These are phyloP conservation scores for Chondrostereum purpureum DNA, from an alignment of 1,284 basidiomycete genomes.

Conservation along the genomic window DNA sequence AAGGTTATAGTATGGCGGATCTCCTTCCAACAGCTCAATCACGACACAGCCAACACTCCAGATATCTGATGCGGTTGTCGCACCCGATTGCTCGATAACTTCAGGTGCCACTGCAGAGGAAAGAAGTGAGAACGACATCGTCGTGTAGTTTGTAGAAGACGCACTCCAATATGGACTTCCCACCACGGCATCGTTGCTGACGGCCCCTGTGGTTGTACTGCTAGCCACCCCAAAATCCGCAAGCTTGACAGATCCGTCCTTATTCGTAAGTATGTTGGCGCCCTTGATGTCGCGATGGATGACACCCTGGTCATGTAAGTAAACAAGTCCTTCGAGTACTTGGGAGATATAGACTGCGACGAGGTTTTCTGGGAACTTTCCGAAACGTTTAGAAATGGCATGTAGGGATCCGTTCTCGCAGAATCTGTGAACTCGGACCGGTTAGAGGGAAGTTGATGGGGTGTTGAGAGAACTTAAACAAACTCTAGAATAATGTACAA, in stretches of 20 bases:
- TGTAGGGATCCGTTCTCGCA: constrained; percentile 98
- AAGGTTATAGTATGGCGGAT: constrained; percentile 91
- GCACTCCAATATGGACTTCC: constrained; percentile 97
- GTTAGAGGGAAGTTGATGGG: constrained; percentile 6
- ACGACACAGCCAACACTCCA: constrained; percentile 98
- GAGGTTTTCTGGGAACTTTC: constrained; percentile 91
- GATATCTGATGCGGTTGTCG: constrained; percentile 94
- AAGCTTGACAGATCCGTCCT: constrained; percentile 93
- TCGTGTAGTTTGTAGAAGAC: constrained; percentile 22
- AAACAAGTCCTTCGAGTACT: constrained; percentile 86
- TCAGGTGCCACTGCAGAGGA: constrained; percentile 81
- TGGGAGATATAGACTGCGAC: constrained; percentile 97
- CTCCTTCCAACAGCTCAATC: constrained; percentile 93
- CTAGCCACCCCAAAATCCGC: constrained; percentile 92
- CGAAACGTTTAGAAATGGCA: constrained; percentile 93
- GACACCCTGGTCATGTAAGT: constrained; percentile 95
- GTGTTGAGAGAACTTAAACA: too few species aligned
- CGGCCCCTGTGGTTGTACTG: constrained; percentile 63
- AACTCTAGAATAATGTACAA: constrained; percentile 96
- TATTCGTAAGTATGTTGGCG: constrained; percentile 96
- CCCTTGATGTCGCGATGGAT: constrained; percentile 99
- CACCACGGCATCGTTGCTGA: constrained; percentile 83
- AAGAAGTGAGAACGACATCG: constrained; percentile 13
- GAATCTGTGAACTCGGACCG: constrained; percentile 46
- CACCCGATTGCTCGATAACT: constrained; percentile 95